These are phyloP conservation scores for Garcia nutans DNA, from an alignment of 345 rosid genomes.

Conservation along the genomic window DNA sequence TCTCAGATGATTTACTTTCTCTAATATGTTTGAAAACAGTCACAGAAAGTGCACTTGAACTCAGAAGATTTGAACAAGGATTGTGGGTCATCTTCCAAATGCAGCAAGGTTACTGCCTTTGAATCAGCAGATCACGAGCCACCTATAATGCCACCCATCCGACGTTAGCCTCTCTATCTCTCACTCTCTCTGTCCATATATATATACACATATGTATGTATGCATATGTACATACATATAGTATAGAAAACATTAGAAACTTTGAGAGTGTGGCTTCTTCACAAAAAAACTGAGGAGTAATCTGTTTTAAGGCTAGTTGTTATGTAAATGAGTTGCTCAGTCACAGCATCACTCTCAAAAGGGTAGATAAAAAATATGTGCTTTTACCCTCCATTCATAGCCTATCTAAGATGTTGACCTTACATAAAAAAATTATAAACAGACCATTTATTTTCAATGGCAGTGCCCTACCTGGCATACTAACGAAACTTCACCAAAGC, in stretches of 20 bases:
- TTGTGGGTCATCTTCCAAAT: constrained; percentile 61
- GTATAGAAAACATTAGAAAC: too few relatives aligned
- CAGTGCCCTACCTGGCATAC: background rate
- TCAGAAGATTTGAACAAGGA: constrained; percentile 49
- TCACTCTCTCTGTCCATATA: background rate
- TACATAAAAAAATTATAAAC: constrained; percentile 6
- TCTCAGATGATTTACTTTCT: background rate
- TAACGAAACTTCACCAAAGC: background rate
- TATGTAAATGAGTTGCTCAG: too few relatives aligned
- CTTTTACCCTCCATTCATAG: background rate
- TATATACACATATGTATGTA: too few relatives aligned
- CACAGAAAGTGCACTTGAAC: constrained; percentile 52
- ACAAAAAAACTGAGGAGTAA: background rate
- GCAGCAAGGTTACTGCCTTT: constrained; percentile 41
- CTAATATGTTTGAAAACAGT: constrained; percentile 25
- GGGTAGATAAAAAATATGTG: too few relatives aligned
- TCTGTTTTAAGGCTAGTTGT: background rate
- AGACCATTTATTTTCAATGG: background rate
- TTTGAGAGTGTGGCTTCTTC: background rate
- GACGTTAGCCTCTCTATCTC: constrained; percentile 48
- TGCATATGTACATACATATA: too few relatives aligned
- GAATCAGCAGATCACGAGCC: constrained; percentile 54
- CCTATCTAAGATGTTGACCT: constrained; percentile 10
- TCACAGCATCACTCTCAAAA: too few relatives aligned
- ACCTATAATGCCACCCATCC: constrained; percentile 73